Evolutionary conservation across 2,329 filamentous ascomycete species (phyloP).

Genomic region (Emmonsiellopsis sp.): DNA sequence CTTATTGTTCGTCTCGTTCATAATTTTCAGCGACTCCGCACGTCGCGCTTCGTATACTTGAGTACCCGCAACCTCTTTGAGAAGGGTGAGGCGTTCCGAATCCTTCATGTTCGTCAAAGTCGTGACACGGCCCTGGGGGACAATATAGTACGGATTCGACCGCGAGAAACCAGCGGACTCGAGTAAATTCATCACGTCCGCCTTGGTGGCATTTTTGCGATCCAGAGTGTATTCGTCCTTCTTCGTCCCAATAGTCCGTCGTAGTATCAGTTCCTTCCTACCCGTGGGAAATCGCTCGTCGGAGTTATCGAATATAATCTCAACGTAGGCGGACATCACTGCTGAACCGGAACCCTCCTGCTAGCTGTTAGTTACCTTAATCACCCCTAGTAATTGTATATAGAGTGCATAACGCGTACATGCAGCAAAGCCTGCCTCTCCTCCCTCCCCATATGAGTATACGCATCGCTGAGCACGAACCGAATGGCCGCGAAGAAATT

Average conservation of each 20-base stretch:
- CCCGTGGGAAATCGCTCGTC: constrained; percentile 92
- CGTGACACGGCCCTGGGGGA: constrained; percentile 92
- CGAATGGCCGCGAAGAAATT: constrained; percentile 99
- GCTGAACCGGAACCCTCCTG: constrained; percentile 90
- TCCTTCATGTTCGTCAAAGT: constrained; percentile 99
- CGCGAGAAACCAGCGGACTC: constrained; percentile 94
- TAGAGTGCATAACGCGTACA: constrained; percentile 27
- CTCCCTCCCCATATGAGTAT: constrained; percentile 89
- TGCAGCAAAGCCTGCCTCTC: constrained; percentile 94
- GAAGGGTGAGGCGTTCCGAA: constrained; percentile 71
- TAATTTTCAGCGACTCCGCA: constrained; percentile 88
- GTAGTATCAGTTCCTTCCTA: constrained; percentile 79
- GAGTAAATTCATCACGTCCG: constrained; percentile 87
- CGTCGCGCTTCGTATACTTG: constrained; percentile 92
- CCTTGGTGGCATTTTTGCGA: constrained; percentile 89
- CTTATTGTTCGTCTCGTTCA: constrained; percentile 94
- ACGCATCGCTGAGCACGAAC: constrained; percentile 95
- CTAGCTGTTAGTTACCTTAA: constrained; percentile 19
- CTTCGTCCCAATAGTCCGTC: constrained; percentile 90
- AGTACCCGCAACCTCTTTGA: constrained; percentile 97
- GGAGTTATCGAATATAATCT: constrained; percentile 96
- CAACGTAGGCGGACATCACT: constrained; percentile 98
- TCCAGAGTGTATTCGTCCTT: constrained; percentile 98
- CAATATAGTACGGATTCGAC: constrained; percentile 98
- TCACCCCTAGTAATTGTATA: not conserved